These are phyloP conservation scores for Ascomycota sp. DNA, from an alignment of 2,329 filamentous ascomycete genomes.

Conservation along the genomic window DNA sequence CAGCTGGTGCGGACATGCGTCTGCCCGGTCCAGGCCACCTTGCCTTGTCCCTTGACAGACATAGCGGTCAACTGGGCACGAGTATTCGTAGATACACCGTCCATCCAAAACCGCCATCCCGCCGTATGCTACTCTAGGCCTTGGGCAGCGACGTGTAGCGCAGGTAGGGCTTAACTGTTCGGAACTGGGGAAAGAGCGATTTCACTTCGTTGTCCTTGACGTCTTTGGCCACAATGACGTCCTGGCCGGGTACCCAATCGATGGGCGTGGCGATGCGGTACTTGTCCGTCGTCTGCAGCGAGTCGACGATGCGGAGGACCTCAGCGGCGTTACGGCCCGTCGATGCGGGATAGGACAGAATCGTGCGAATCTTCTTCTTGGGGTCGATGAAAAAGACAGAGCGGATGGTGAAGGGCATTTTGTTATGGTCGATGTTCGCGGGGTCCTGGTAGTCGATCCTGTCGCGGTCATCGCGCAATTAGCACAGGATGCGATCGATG, in stretches of 20 bases:
- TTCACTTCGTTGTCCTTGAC: conserved; percentile 72
- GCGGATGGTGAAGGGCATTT: conserved; percentile 82
- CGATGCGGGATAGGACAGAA: conserved; percentile 79
- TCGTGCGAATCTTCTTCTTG: conserved; percentile 79
- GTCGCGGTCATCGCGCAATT: background rate
- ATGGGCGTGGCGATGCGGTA: conserved; percentile 76
- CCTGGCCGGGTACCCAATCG: conserved; percentile 74
- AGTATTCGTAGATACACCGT: no score
- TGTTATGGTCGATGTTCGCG: conserved; percentile 63
- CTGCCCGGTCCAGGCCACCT: no score
- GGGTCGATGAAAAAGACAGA: conserved; percentile 92
- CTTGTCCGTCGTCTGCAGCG: conserved; percentile 68
- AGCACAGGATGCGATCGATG: no score
- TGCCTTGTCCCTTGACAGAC: no score
- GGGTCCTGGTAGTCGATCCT: conserved; percentile 63
- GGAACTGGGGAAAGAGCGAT: conserved; percentile 66
- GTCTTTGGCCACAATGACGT: conserved; percentile 76
- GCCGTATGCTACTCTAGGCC: no score
- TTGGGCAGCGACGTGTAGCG: conserved; percentile 49
- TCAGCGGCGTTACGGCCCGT: conserved; percentile 70
- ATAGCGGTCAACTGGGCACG: no score
- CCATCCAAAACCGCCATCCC: no score
- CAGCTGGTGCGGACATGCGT: no score
- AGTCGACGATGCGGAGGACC: conserved; percentile 61
- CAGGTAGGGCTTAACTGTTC: conserved; percentile 50